phyloP scores from a whole-genome alignment of 2,329 filamentous ascomycete genomes.

The Verticillium dahliae region DNA sequence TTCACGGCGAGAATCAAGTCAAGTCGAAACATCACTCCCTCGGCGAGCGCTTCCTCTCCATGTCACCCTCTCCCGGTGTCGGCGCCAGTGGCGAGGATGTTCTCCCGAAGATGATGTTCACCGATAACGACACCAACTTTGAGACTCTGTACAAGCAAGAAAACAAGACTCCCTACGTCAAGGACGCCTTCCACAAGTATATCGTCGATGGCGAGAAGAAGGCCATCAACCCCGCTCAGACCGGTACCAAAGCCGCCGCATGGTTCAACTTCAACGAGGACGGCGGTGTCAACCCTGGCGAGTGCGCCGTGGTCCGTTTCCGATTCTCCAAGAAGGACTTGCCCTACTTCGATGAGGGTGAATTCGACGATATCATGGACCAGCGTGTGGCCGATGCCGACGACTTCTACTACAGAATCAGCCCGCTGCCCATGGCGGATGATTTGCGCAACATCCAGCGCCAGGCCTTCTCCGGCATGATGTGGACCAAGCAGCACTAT shows the following conservation, averaged over 20 bases:
- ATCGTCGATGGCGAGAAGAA: slow-evolving; percentile 77
- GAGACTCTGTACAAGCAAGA: slow-evolving; percentile 67
- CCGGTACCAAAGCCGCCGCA: slow-evolving; percentile 82
- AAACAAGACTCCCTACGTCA: slow-evolving; percentile 81
- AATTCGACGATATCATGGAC: slow-evolving; percentile 87
- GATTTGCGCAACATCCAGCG: slow-evolving; percentile 92
- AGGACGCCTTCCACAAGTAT: slow-evolving; percentile 87
- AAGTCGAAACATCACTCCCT: slow-evolving; percentile 75
- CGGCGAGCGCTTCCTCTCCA: slow-evolving; percentile 74
- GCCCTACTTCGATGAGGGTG: slow-evolving; percentile 81
- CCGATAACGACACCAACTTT: slow-evolving; percentile 91
- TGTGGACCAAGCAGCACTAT: slow-evolving; percentile 98
- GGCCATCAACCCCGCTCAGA: slow-evolving; percentile 72
- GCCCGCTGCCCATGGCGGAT: slow-evolving; percentile 86
- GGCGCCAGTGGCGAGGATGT: slow-evolving; percentile 76
- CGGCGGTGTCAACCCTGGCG: slow-evolving; percentile 79
- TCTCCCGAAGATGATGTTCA: slow-evolving; percentile 79
- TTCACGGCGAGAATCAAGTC: slow-evolving; percentile 58
- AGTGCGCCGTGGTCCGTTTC: slow-evolving; percentile 93
- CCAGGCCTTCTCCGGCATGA: slow-evolving; percentile 91
- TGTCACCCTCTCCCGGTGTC: slow-evolving; percentile 85
- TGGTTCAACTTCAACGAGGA: slow-evolving; percentile 92
- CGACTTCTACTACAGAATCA: slow-evolving; percentile 92
- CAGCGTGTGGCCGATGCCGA: slow-evolving; percentile 83
- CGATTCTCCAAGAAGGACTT: slow-evolving; percentile 71